Evolutionary conservation across 116 monocot species (phyloP).

Genomic region (Posidonia oceanica): DNA sequence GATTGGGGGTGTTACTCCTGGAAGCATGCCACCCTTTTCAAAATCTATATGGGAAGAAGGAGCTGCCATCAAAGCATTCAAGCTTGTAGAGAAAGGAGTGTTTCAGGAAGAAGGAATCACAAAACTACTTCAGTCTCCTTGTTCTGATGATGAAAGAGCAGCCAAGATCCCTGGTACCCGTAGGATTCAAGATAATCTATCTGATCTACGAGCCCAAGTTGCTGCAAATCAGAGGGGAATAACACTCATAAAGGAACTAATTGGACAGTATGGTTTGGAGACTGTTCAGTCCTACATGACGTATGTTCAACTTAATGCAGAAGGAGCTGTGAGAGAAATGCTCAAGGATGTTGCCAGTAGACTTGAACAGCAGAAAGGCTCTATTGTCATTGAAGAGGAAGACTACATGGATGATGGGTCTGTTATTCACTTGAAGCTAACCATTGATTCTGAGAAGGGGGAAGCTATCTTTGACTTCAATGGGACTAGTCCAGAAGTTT

Average conservation of each 20-base stretch:
- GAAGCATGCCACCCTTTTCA: constrained; percentile 97
- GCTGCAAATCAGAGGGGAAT: constrained; percentile 97
- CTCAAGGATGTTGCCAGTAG: constrained; percentile 52
- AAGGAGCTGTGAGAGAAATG: constrained; percentile 89
- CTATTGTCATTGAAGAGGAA: constrained; percentile 51
- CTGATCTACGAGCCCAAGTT: constrained; percentile 84
- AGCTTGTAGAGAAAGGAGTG: constrained; percentile 72
- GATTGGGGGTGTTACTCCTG: constrained; percentile 90
- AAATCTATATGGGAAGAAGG: constrained; percentile 92
- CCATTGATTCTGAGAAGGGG: constrained; percentile 54
- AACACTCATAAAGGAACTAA: constrained; percentile 77
- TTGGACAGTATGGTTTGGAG: constrained; percentile 55
- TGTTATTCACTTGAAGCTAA: constrained; percentile 56
- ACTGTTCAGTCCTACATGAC: constrained; percentile 88
- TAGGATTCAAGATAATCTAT: constrained; percentile 74
- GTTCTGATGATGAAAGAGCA: constrained; percentile 23
- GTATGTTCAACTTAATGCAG: constrained; percentile 80
- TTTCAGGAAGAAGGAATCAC: constrained; percentile 81
- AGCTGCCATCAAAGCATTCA: constrained; percentile 87
- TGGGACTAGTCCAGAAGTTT: constrained; percentile 88
- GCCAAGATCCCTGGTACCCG: constrained; percentile 60
- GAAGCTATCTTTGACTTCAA: constrained; percentile 73
- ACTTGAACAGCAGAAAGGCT: constrained; percentile 29
- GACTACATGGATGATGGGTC: constrained; percentile 99
- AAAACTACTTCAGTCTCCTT: constrained; percentile 37